These are phyloP conservation scores for Mucor ambiguus DNA, from an alignment of 371 early-diverging fungal species.

Conservation along the genomic window DNA sequence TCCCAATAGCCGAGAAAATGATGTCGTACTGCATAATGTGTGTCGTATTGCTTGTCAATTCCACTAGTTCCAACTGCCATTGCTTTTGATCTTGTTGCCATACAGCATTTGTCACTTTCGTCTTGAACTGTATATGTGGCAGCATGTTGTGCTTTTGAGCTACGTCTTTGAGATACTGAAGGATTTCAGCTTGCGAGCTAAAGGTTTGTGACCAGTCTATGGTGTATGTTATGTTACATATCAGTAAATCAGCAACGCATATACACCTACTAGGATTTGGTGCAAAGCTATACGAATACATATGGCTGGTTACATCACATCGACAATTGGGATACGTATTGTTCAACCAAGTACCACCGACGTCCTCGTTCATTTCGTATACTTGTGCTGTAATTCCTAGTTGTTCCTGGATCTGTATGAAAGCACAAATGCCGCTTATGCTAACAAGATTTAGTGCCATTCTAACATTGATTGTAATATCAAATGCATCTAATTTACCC, in stretches of 20 bases:
- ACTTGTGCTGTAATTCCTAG: conserved; percentile 47
- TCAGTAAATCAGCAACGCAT: not conserved
- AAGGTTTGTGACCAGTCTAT: conserved; percentile 52
- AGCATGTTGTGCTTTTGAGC: conserved; percentile 49
- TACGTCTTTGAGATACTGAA: conserved; percentile 48
- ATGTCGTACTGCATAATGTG: not conserved
- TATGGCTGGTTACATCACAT: conserved; percentile 61
- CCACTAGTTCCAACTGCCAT: conserved; percentile 31
- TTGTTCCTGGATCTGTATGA: conserved; percentile 50
- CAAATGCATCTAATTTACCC: not conserved
- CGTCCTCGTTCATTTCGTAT: conserved; percentile 53
- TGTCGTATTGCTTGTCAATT: conserved; percentile 7
- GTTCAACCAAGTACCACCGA: conserved; percentile 66
- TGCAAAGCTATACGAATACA: conserved; percentile 52
- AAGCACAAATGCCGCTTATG: conserved; percentile 63
- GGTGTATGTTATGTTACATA: not conserved
- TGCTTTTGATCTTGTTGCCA: conserved; percentile 49
- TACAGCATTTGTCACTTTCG: conserved; percentile 38
- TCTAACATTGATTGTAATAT: too few relatives aligned
- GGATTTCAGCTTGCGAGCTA: conserved; percentile 51
- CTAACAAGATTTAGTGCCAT: conserved; percentile 20
- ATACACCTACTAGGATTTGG: conserved; percentile 26
- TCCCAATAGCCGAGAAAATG: conserved; percentile 27
- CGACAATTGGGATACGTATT: conserved; percentile 64
- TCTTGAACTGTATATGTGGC: conserved; percentile 47